Evolutionary conservation across 139 green algal genomes (phyloP).

Genomic region (Pedinophyceae sp.): DNA sequence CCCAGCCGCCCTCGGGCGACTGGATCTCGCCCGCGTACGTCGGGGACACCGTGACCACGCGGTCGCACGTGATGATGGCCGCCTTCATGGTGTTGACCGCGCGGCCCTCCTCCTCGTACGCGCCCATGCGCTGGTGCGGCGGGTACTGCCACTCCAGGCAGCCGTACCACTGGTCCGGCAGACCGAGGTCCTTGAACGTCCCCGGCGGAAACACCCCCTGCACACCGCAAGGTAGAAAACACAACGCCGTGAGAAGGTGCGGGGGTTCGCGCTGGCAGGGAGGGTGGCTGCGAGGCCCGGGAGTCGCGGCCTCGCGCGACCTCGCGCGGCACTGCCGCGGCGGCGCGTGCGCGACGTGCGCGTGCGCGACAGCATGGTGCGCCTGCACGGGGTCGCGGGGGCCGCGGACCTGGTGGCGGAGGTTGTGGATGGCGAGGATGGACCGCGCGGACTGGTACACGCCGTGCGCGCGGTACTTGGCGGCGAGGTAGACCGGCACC

Average conservation of each 20-base stretch:
- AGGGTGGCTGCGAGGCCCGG: no score
- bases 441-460: slow-evolving; percentile 49
- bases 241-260: no score
- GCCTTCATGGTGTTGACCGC: slow-evolving; percentile 68
- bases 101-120: slow-evolving; percentile 66
- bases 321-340: no score
- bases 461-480: slow-evolving; percentile 63
- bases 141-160: slow-evolving; percentile 75
- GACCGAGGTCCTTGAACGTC: slow-evolving; percentile 37
- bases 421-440: slow-evolving; percentile 77
- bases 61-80: slow-evolving; percentile 55
- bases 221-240: slow-evolving; percentile 19
- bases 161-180: slow-evolving; percentile 67
- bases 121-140: slow-evolving; percentile 46
- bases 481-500: slow-evolving; percentile 58
- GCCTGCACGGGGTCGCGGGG: no score
- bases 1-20: slow-evolving; percentile 15
- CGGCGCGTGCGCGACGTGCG: no score
- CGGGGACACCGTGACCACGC: slow-evolving; percentile 53
- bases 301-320: no score
- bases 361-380: no score
- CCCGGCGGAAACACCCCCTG: slow-evolving; percentile 54
- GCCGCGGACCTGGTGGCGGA: no score
- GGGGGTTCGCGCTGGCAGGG: no score
- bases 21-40: slow-evolving; percentile 1